Base-by-base conservation (phyloP, 305 asterid genomes). In the Andrographis paniculata region DNA sequence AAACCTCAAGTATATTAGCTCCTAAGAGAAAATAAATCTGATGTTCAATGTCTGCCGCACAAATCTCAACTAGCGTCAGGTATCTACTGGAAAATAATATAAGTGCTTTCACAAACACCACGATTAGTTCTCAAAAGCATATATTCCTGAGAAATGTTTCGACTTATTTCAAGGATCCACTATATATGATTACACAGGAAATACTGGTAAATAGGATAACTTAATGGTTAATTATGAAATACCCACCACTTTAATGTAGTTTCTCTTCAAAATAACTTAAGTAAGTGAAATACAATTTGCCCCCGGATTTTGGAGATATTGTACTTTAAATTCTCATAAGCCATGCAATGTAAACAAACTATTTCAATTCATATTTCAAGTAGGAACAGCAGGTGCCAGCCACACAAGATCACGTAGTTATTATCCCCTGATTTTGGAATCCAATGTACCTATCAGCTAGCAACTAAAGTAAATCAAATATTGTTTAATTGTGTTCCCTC, bases 21-120 rank as follows among this genome's bases (percentile, higher is more conserved):
- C 53, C 24, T 45, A 51, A 28, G 28, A 35, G 39, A 46, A 67
- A 35, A 24, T 46, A 67, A 35, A 35, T 52, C 45, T 18, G 24
- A 46, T 41, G 61, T 24, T 28, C 24, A 1, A 27, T 28, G 50
- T 33, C 22, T 24, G 30, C 24, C 52, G 42, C 33, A 40, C 20
- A 27, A 44, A 44, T 47, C 43, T 49, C 36, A 48, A 48, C 44
- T 42, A 52, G 23, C 9, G 21, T 21, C 49, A 21, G 14, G 19
- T 42, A 49, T 62, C 41, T 14, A 33, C 20, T 14, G 37, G 20
- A 22, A 20, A 48, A 43, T 21, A 24, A 33, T n/a, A n/a, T n/a
- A n/a, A n/a, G n/a, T n/a, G n/a, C n/a, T n/a, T n/a, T n/a, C n/a
- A n/a, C n/a, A n/a, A n/a, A n/a, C n/a, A n/a, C n/a, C n/a, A n/a